These are phyloP conservation scores for Candida yuanshanica DNA, from an alignment of 805 yeast species.

Conservation along the genomic window DNA sequence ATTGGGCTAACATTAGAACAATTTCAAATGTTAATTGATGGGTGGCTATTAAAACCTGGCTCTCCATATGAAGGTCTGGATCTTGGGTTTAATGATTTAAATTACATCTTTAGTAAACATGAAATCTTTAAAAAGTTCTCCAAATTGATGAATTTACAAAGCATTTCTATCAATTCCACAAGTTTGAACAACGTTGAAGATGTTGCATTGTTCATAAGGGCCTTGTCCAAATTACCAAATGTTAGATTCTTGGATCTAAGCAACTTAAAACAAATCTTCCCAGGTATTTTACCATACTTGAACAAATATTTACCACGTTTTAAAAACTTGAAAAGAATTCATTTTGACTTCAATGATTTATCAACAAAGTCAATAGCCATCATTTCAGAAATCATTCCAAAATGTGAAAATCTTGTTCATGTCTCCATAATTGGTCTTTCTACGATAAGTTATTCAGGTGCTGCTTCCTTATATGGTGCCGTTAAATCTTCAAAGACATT, in stretches of 20 bases:
- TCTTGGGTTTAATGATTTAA: constrained; percentile 74
- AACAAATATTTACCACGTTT: constrained; percentile 65
- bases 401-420: constrained; percentile 60
- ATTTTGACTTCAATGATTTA: constrained; percentile 64
- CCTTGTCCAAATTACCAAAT: constrained; percentile 47
- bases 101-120: constrained; percentile 8
- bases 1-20: constrained; percentile 62
- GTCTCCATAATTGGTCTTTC: constrained; percentile 64
- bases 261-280: constrained; percentile 62
- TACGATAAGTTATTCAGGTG: constrained; percentile 49
- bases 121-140: background rate
- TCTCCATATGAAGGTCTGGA: constrained; percentile 62
- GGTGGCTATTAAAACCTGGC: constrained; percentile 35
- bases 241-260: constrained; percentile 74
- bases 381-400: constrained; percentile 63
- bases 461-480: constrained; percentile 62
- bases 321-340: constrained; percentile 57
- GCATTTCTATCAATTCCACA: constrained; percentile 63
- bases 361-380: constrained; percentile 48
- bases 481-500: constrained; percentile 62
- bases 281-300: constrained; percentile 50
- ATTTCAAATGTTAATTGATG: constrained; percentile 47
- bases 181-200: constrained; percentile 48
- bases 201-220: constrained; percentile 41
- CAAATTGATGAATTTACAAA: constrained; percentile 26